Conservation (phyloP, 1,139 yeast genomes). For the Yamadazyma spencermartinsiae region DNA sequence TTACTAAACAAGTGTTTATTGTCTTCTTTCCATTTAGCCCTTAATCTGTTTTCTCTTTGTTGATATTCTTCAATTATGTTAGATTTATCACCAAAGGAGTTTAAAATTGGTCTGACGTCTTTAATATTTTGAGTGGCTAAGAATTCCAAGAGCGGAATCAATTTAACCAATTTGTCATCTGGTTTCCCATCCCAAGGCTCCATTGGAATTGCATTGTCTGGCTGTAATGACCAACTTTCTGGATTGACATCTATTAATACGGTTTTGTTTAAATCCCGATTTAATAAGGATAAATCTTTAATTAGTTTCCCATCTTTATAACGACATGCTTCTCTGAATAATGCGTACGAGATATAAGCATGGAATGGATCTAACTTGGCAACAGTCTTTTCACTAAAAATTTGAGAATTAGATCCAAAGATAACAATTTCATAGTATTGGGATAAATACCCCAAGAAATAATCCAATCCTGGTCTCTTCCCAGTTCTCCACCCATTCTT, state of each 20-base stretch:
- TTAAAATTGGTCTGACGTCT: slow-evolving; percentile 87
- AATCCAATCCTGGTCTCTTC: slow-evolving; percentile 97
- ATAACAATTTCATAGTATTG: slow-evolving; percentile 95
- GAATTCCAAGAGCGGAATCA: slow-evolving; percentile 93
- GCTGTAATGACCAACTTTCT: slow-evolving; percentile 77
- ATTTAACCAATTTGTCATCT: slow-evolving; percentile 72
- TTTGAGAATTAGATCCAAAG: slow-evolving; percentile 82
- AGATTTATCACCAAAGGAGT: slow-evolving; percentile 63
- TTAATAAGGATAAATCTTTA: slow-evolving; percentile 83
- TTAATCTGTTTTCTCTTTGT: slow-evolving; percentile 71
- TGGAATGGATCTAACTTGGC: slow-evolving; percentile 91
- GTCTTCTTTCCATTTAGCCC: slow-evolving; percentile 65
- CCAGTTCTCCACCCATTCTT: slow-evolving; percentile 98
- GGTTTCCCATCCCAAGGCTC: slow-evolving; percentile 84
- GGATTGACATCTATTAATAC: slow-evolving; percentile 77
- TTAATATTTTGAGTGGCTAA: slow-evolving; percentile 87
- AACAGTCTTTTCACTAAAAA: slow-evolving; percentile 82
- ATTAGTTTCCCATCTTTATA: slow-evolving; percentile 86
- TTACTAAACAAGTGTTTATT: slow-evolving; percentile 51
- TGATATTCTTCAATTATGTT: slow-evolving; percentile 73
- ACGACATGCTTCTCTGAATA: slow-evolving; percentile 88
- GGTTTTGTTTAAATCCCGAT: slow-evolving; percentile 85
- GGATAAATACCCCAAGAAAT: slow-evolving; percentile 89
- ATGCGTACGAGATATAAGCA: slow-evolving; percentile 82
- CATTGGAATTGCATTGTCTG: slow-evolving; percentile 86